Evolutionary conservation across 192 early-diverging fungal genomes (phyloP), one percentile per base, ranked within the genome.

Genomic region (Rhizophlyctis rosea): DNA sequence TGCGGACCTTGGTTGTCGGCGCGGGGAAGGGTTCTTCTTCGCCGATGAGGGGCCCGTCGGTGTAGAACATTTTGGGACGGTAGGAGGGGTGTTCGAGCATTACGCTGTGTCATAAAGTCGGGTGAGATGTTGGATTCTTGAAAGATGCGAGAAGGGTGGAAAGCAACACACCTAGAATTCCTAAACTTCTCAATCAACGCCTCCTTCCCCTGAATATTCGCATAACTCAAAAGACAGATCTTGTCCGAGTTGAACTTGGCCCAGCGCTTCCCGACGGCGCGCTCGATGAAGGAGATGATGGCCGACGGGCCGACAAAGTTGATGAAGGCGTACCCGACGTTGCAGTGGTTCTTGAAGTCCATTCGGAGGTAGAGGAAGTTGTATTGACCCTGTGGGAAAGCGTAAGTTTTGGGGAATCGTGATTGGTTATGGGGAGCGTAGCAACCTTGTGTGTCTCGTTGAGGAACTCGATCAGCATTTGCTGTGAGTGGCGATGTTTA

Each of bases 271-370:
- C 92, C 92, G 23, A 89, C 82, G 1, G 86, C 73, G 4, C 78
- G 58, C 51, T 84, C 64, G 1, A 87, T 75, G 58, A 94, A 91
- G 0, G 84, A 80, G 2, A 86, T 44, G 31, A 91, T 78, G 2
- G 84, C 81, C 70, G 74, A 58, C n/a, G 78, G 65, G 52, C 85
- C 77, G 28, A 79, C 75, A 68, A 91, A 92, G 72, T 81, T 73
- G 65, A 77, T 72, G 54, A 76, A 76, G n/a, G 71, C 75, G 61
- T 76, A 70, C 0, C 92, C 92, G 33, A 93, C 88, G 62, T 94
- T 94, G 69, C 92, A 94, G 57, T 87, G 81, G 68, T 93, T 93
- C 59, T 86, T 86, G 65, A 94, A 94, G 59, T 94, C 92, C 74
- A 94, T 93, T 14, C 90, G 74, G 4, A 94, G 75, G 68, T 94